Evolutionary conservation across 1,284 basidiomycete species (phyloP), one percentile per base, ranked within the genome.

Genomic region (Marasmius fiardii): DNA sequence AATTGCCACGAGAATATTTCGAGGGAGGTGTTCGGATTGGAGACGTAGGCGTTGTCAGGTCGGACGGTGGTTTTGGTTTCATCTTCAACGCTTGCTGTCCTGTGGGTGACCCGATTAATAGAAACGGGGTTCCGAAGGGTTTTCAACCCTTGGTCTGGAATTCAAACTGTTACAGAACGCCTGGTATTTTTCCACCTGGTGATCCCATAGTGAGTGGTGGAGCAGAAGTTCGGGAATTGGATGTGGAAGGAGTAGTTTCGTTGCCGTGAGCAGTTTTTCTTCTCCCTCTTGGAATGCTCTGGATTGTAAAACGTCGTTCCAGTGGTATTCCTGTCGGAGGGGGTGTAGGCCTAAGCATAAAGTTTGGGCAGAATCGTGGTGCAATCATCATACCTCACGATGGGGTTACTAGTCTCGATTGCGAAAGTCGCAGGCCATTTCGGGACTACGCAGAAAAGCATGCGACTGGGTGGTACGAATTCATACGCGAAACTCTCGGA

Each of bases 21-120:
- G 53, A 47, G 14, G 52, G 58, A 49, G 70, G 69, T 16, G 60
- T 68, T 23, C 56, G 59, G 24, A 64, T 71, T 33, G 69, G 71
- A 21, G 70, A 73, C 52, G 65, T 71, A 8, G 70, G 69, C 24
- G 59, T 64, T 44, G 52, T 71, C 43, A 69, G 64, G 2, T 39
- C 54, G 2, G 61, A 64, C 39, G 68, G 68, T 16, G 63, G 54
- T 3, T 71, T 71, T 43, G 59, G 65, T 28, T 66, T 64, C 28
- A 52, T 72, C 2, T 71, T 71, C 61, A 72, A 44, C 43, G 60
- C 68, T 53, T 62, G 67, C 31, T 44, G 49, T 1, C 52, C 64
- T 1, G 45, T 52, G 16, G 51, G 54, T 33, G 51, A 68, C n/a
- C n/a, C n/a, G n/a, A n/a, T n/a, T n/a, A n/a, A n/a, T n/a, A n/a